Conservation (phyloP, 2,329 filamentous ascomycete genomes). For the Cytospora paraplurivora region DNA sequence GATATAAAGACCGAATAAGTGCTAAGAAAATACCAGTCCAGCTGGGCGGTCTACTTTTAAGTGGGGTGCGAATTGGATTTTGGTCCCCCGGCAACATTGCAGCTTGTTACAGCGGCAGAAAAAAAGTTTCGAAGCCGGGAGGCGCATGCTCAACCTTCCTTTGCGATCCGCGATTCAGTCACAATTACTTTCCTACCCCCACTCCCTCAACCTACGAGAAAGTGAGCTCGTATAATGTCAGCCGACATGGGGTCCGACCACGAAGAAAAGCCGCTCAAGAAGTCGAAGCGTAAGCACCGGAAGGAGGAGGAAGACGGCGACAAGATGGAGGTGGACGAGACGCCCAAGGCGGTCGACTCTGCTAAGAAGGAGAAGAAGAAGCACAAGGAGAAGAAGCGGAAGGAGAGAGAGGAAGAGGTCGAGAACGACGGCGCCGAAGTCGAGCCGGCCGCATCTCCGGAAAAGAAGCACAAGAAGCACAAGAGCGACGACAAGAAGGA, state of each 20-base stretch:
- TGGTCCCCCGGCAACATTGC: neutral
- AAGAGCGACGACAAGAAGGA: slow-evolving; percentile 33
- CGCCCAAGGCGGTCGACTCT: slow-evolving; percentile 14
- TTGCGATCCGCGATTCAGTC: neutral
- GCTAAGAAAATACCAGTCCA: neutral
- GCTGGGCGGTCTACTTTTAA: slow-evolving; percentile 18
- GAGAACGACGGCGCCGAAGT: slow-evolving; percentile 26
- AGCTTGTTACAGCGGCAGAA: slow-evolving; percentile 22
- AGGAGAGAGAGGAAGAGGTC: slow-evolving; percentile 34
- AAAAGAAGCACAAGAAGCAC: slow-evolving; percentile 24
- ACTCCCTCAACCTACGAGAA: neutral
- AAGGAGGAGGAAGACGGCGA: slow-evolving; percentile 27
- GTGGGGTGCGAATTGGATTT: slow-evolving; percentile 15
- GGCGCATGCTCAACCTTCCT: neutral
- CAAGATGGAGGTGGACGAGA: slow-evolving; percentile 27
- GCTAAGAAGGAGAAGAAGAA: slow-evolving; percentile 32
- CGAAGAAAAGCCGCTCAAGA: slow-evolving; percentile 27
- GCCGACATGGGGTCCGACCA: slow-evolving; percentile 26
- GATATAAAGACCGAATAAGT: slow-evolving; percentile 3
- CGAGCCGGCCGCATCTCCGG: slow-evolving; percentile 11
- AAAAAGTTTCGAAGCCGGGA: slow-evolving; percentile 25
- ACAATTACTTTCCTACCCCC: neutral
- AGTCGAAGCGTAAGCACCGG: slow-evolving; percentile 30
- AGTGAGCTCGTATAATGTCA: slow-evolving; percentile 9
- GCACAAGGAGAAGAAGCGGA: slow-evolving; percentile 40